Conservation (phyloP, 2,329 filamentous ascomycete genomes). For the Bipolaris bicolor region DNA sequence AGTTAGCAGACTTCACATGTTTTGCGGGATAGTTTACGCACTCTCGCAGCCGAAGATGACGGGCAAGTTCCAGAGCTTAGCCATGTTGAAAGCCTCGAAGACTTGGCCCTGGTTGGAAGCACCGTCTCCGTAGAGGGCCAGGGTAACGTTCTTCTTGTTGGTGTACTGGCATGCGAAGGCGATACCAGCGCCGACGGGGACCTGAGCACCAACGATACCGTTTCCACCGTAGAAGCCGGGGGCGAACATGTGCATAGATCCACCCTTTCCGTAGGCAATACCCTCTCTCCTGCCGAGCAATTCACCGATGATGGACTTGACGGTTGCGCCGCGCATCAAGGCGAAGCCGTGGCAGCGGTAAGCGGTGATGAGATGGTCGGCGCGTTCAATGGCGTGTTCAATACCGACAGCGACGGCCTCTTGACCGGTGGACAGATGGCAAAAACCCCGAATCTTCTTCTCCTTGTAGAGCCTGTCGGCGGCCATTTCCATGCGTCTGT, state of each 20-base stretch:
- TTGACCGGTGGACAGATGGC: conserved; percentile 96
- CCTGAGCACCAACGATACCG: conserved; percentile 98
- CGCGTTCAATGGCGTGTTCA: conserved; percentile 89
- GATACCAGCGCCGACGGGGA: conserved; percentile 93
- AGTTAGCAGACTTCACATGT: conserved; percentile 23
- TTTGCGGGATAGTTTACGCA: conserved; percentile 58
- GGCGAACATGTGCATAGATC: conserved; percentile 99
- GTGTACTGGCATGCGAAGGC: conserved; percentile 97
- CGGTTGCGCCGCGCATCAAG: conserved; percentile 88
- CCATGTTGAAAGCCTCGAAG: conserved; percentile 99
- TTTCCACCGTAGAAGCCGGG: conserved; percentile 98
- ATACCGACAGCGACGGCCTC: conserved; percentile 97
- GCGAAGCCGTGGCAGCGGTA: conserved; percentile 99
- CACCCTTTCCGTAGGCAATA: conserved; percentile 98
- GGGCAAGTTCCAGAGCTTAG: conserved; percentile 97
- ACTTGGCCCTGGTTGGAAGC: conserved; percentile 99
- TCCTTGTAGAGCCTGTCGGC: conserved; percentile 99
- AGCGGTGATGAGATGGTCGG: conserved; percentile 94
- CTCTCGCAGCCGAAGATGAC: conserved; percentile 98
- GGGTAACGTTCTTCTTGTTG: conserved; percentile 80
- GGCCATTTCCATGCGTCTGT: conserved; percentile 98
- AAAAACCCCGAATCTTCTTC: conserved; percentile 99
- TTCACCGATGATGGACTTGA: conserved; percentile 30
- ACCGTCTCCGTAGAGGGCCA: conserved; percentile 96
- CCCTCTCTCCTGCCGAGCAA: conserved; percentile 84